phyloP scores from a whole-genome alignment of 208 protist species.

The Leishmania major region DNA sequence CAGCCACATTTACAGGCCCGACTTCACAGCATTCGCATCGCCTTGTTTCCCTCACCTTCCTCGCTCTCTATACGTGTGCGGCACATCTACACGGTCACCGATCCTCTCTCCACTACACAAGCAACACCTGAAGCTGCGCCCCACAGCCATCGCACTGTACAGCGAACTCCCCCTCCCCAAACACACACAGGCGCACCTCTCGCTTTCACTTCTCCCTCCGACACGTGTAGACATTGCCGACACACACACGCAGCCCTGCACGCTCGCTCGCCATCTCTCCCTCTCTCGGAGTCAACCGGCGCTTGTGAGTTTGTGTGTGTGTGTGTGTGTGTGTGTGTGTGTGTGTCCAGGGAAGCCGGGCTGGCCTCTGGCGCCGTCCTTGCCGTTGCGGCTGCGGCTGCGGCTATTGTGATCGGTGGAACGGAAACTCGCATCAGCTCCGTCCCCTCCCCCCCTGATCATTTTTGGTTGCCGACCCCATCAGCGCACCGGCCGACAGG shows the following conservation, averaged over 20 bases:
- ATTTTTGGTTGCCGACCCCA: not conserved
- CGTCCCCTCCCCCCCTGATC: not conserved
- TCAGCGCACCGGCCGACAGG: not conserved
- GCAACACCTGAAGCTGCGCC: not conserved
- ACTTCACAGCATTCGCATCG: not conserved
- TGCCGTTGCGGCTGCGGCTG: no score
- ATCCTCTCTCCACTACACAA: not conserved
- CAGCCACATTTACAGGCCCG: not conserved
- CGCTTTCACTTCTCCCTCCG: not conserved
- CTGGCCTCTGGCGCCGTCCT: no score
- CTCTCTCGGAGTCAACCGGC: no score
- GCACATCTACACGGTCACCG: not conserved
- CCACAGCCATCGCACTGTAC: not conserved
- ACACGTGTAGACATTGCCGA: conserved; percentile 2
- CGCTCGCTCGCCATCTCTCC: no score
- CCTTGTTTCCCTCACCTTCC: not conserved
- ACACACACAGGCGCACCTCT: not conserved
- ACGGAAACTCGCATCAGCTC: no score
- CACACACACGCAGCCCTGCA: not conserved
- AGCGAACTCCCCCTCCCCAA: not conserved
- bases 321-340: no score
- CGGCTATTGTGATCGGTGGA: no score
- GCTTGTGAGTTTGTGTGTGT: no score
- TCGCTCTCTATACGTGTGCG: conserved; percentile 2
- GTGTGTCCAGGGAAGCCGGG: not conserved